These are phyloP conservation scores for Trichoderma simmonsii DNA, from an alignment of 2,329 filamentous ascomycete species.

Conservation along the genomic window DNA sequence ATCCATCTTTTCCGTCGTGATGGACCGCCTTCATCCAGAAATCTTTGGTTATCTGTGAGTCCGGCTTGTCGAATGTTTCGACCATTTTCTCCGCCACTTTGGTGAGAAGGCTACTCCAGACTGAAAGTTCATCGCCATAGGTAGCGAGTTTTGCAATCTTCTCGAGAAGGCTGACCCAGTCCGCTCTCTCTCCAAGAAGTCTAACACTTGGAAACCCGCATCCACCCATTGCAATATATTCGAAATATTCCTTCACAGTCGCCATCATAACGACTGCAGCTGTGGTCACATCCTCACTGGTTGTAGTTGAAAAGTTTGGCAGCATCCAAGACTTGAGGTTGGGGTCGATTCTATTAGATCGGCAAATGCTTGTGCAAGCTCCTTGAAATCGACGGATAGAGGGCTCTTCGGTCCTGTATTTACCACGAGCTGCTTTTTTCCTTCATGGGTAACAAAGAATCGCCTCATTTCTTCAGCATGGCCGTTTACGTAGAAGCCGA, in stretches of 20 bases:
- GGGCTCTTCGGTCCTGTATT: not conserved
- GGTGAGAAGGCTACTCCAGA: not conserved
- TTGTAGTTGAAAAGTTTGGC: no score
- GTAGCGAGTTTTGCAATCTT: not conserved
- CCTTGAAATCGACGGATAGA: not conserved
- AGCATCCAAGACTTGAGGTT: no score
- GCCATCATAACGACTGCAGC: no score
- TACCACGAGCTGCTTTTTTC: not conserved
- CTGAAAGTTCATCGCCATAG: not conserved
- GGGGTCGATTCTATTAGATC: no score
- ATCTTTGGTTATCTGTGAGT: constrained; percentile 14
- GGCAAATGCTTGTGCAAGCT: not conserved
- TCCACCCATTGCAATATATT: not conserved
- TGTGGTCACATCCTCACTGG: no score
- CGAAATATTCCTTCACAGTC: no score
- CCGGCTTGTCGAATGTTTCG: constrained; percentile 19
- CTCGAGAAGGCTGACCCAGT: constrained; percentile 19
- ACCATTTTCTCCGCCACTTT: constrained; percentile 17
- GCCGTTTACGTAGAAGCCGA: constrained; percentile 22
- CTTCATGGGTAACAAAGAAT: constrained; percentile 19
- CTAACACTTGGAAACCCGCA: constrained; percentile 17
- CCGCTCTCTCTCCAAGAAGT: constrained; percentile 1
- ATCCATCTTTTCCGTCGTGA: not conserved
- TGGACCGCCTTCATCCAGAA: constrained; percentile 24
- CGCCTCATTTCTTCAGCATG: constrained; percentile 18